Conservation (phyloP, 2,329 filamentous ascomycete genomes). For the Coniochaeta ligniaria region DNA sequence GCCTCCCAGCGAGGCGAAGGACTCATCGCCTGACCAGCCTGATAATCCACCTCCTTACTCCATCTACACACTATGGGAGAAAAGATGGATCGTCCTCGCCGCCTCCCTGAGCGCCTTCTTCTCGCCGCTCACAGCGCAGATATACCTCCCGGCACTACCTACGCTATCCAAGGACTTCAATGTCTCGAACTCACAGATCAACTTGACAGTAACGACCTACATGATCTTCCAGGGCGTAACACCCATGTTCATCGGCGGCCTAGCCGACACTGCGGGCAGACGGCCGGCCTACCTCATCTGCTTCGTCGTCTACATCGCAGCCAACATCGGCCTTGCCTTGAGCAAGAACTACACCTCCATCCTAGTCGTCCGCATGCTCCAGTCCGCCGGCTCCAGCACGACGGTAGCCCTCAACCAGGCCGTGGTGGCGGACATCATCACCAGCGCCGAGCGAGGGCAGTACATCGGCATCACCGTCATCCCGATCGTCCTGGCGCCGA, state of each 20-base stretch:
- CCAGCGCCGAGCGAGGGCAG: conserved; percentile 52
- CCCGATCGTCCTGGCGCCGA: conserved; percentile 35
- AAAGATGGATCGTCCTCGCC: conserved; percentile 31
- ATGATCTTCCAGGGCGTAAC: conserved; percentile 49
- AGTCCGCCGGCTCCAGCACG: conserved; percentile 50
- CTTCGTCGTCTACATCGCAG: conserved; percentile 44
- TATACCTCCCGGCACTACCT: conserved; percentile 47
- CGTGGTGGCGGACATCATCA: conserved; percentile 57
- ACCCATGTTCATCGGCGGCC: conserved; percentile 38
- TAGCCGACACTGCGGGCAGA: conserved; percentile 47
- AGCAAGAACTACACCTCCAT: conserved; percentile 41
- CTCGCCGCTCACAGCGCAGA: conserved; percentile 39
- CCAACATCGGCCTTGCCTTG: conserved; percentile 46
- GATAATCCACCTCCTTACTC: conserved; percentile 22
- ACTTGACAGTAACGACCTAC: conserved; percentile 46
- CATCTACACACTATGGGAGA: conserved; percentile 29
- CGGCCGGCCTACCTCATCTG: conserved; percentile 46
- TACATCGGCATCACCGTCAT: conserved; percentile 48
- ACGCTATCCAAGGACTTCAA: conserved; percentile 38
- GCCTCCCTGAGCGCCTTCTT: conserved; percentile 32
- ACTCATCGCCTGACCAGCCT: conserved; percentile 4
- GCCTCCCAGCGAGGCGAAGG: conserved; percentile 9
- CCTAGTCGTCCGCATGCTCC: conserved; percentile 46
- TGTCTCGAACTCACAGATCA: conserved; percentile 34
- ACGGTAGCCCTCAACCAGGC: conserved; percentile 51